Percentiles rank a stretch among this genome's conserved stretches.
Evolutionary conservation across 225 moss, liverwort and hornwort genomes (phyloP).

Genomic region (Marchantia paleacea): DNA sequence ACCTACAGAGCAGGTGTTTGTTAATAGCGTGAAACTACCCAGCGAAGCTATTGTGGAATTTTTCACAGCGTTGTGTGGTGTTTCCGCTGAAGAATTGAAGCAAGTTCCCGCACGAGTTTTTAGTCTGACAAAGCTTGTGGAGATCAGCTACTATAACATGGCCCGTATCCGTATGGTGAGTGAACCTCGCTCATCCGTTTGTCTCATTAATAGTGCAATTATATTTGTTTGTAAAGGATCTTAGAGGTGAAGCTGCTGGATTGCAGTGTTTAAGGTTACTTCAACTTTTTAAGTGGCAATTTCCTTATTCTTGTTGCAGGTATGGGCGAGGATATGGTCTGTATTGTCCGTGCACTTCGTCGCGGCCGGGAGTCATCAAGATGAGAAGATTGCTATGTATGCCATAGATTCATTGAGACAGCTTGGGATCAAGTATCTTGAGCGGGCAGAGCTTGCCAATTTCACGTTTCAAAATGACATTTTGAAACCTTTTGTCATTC

Average conservation of each 20-base stretch:
- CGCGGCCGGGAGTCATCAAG: constrained; percentile 93
- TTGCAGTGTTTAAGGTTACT: not conserved
- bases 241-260: not conserved
- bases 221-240: not conserved
- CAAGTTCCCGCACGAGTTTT: constrained; percentile 96
- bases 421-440: constrained; percentile 95
- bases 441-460: constrained; percentile 93
- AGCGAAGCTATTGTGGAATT: constrained; percentile 99
- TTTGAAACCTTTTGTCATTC: constrained; percentile 96
- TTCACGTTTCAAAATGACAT: constrained; percentile 99
- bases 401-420: constrained; percentile 96
- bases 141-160: constrained; percentile 99
- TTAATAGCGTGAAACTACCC: constrained; percentile 92
- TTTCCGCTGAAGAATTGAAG: constrained; percentile 92
- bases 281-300: not conserved
- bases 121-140: constrained; percentile 96
- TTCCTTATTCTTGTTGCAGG: constrained; percentile 40
- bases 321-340: constrained; percentile 99
- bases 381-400: constrained; percentile 98
- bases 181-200: not conserved
- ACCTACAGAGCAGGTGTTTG: constrained; percentile 96
- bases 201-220: not conserved
- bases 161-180: constrained; percentile 96
- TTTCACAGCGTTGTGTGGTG: constrained; percentile 93
- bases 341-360: constrained; percentile 93